Base-by-base conservation (phyloP, 768 basidiomycete species). In the Agrocybe pediades region DNA sequence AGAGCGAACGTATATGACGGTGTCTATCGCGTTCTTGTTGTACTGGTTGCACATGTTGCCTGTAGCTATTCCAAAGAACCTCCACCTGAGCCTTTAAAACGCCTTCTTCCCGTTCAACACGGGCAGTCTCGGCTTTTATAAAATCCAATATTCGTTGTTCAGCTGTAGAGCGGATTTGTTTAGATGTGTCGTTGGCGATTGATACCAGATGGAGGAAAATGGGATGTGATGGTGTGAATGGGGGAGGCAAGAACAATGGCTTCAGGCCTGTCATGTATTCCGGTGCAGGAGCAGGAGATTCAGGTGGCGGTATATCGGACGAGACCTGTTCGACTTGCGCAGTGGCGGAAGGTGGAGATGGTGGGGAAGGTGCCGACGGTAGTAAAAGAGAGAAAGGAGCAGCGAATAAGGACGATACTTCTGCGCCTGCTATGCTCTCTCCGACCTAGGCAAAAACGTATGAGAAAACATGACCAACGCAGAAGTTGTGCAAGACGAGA, bases 161-260 rank as follows among this genome's bases (percentile, higher is more conserved):
- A 13, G 85, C 85, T 45, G 72, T 67, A 24, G 74, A 68, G 55
- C 88, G 81, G 46, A 83, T 65, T 47, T 70, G 73, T 36, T 83
- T 71, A 0, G 88, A 88, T 60, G 79, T 71, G 27, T 75, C 67
- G 21, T 71, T 65, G 13, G 90, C 90, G 45, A 84, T 62, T 20
- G 78, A 73, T 15, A 85, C 77, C 26, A 92, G 74, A 65, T 88
- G 84, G 40, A 74, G 56, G 63, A 92, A 92, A 39, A 84, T 80
- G 6, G 84, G 83, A 60, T 92, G 87, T 16, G 86, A 83, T 6
- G 90, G 86, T 0, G 86, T 81, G 68, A 88, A 92, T 16, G 90
- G 90, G 19, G 86, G 82, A 16, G 89, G 89, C 23, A 84, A 82
- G 65, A 90, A 87, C 33, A 92, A 69, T 5, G 86, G 78, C 33